These are phyloP conservation scores for Barbatosphaeria neglecta DNA, from an alignment of 495 filamentous ascomycete species.

Conservation along the genomic window DNA sequence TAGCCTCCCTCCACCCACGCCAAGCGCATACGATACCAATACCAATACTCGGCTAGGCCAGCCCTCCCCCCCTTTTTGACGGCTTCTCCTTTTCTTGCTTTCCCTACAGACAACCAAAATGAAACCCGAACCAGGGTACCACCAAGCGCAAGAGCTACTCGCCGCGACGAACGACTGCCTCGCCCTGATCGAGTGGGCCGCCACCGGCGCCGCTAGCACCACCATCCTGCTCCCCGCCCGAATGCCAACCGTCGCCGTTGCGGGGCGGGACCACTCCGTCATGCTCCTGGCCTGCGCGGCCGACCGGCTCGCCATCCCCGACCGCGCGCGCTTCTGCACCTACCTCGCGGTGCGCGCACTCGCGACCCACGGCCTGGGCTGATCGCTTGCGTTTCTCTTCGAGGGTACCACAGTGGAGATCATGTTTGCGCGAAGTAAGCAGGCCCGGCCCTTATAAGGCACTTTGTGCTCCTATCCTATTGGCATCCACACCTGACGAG, in stretches of 20 bases:
- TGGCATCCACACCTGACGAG: too few relatives aligned
- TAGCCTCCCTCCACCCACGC: too few relatives aligned
- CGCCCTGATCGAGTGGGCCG: neutral
- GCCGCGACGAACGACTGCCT: neutral
- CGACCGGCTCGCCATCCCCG: neutral
- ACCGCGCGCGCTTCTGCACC: neutral
- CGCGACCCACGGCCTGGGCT: neutral
- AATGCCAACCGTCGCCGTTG: neutral
- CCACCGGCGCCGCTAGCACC: neutral
- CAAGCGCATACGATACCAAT: too few relatives aligned
- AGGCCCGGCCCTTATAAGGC: neutral
- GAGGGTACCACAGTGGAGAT: neutral
- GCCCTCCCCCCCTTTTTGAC: too few relatives aligned
- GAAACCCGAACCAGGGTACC: too few relatives aligned
- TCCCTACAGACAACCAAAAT: too few relatives aligned
- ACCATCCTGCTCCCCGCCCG: neutral
- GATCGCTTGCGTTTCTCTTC: too few relatives aligned
- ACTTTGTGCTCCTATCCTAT: neutral
- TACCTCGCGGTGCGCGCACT: neutral
- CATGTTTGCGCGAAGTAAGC: too few relatives aligned
- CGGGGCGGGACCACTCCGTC: neutral
- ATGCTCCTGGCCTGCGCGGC: neutral
- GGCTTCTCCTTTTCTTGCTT: too few relatives aligned
- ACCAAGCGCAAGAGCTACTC: too few relatives aligned
- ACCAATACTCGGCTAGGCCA: too few relatives aligned